Conservation (phyloP, 805 yeast species). For the Pichia cephalocereana region DNA sequence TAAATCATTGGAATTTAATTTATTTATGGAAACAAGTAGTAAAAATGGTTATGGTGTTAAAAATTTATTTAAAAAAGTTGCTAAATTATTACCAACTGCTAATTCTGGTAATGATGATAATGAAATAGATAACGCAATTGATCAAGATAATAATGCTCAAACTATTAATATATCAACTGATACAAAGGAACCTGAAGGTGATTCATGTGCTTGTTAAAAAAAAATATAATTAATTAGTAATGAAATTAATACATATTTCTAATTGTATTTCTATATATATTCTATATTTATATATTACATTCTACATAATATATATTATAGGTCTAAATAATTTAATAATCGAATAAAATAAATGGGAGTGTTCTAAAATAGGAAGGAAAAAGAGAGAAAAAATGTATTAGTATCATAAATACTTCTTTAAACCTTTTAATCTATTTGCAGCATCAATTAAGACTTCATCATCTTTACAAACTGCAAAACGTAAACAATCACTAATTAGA, state of each 20-base stretch:
- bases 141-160: slow-evolving; percentile 18
- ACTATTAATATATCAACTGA: slow-evolving; percentile 36
- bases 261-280: too few species aligned
- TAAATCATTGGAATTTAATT: slow-evolving; percentile 60
- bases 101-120: slow-evolving; percentile 10
- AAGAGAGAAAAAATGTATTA: background rate
- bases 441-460: slow-evolving; percentile 76
- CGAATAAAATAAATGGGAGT: too few species aligned
- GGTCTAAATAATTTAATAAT: too few species aligned
- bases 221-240: background rate
- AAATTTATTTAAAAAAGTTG: slow-evolving; percentile 79
- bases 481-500: slow-evolving; percentile 43
- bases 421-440: slow-evolving; percentile 58
- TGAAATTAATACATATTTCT: too few species aligned
- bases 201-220: background rate
- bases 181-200: slow-evolving; percentile 23
- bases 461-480: slow-evolving; percentile 96
- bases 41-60: slow-evolving; percentile 94
- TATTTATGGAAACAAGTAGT: slow-evolving; percentile 88
- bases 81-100: slow-evolving; percentile 83
- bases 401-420: slow-evolving; percentile 49
- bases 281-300: too few species aligned
- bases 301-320: too few species aligned
- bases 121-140: slow-evolving; percentile 11
- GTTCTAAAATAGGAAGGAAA: too few species aligned